Evolutionary conservation across 202 grass and related monocot species (phyloP), one percentile per base, ranked within the genome.

Genomic region (Panicum virgatum): DNA sequence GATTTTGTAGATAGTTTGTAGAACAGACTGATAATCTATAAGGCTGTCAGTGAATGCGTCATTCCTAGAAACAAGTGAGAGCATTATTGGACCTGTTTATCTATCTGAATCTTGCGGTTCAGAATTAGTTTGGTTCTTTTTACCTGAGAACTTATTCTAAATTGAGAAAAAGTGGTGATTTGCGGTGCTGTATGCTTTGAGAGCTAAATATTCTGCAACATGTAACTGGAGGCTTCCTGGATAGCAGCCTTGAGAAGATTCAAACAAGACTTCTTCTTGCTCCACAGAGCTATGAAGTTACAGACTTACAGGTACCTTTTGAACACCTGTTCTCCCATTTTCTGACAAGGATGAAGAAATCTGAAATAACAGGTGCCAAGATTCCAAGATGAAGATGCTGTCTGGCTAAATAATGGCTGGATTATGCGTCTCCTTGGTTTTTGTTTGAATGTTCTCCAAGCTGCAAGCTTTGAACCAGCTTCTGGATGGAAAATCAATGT

Each of bases 401-500:
- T 73, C 2, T 53, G 27, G 59, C 37, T 66, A 44, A 32, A 9
- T 36, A 43, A 62, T 36, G 38, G 46, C 26, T 11, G 1, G 34
- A 50, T 62, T 46, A 60, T 38, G 54, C 40, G 66, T 74, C 47
- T 57, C 12, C 47, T 62, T 78, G 30, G 50, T 78, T 32, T 62
- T 71, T 57, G n/a, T 57, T 57, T 57, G 43, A 70, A 29, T 10
- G 27, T 71, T 30, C 25, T 20, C 40, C 74, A n/a, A 5, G 39
- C 38, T 43, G 20, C 5, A 12, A 58, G 54, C 10, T 26, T 39
- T 44, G 65, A 15, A 44, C 20, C 38, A 25, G 10, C 52, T 22
- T 54, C 52, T 54, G 52, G 8, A 20, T 54, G 19, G 52, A 9
- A 54, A 54, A 22, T 22, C 52, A 54, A 2, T 22, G 52, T 12